These are phyloP conservation scores for Groenewaldozyma tartarivorans DNA, from an alignment of 805 yeast species.

Conservation along the genomic window DNA sequence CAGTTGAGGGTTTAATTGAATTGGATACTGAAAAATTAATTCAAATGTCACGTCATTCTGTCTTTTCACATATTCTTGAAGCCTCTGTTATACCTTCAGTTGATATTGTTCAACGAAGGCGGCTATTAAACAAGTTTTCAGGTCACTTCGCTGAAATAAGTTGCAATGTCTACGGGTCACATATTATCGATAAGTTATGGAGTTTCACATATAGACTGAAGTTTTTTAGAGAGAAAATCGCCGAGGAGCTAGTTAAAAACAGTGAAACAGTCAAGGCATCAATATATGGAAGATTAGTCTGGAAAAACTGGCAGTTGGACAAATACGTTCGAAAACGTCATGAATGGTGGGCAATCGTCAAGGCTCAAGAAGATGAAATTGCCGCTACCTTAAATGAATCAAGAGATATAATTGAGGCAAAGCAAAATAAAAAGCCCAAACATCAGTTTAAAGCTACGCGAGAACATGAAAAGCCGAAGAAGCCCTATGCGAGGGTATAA, in stretches of 20 bases:
- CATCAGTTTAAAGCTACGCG: too few relatives aligned
- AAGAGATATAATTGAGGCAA: neutral
- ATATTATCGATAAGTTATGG: constrained; percentile 81
- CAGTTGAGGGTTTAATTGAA: constrained; percentile 50
- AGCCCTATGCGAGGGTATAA: neutral
- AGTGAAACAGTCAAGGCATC: constrained; percentile 71
- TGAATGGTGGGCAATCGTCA: constrained; percentile 62
- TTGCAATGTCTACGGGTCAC: constrained; percentile 86
- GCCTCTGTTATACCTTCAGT: constrained; percentile 41
- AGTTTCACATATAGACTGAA: constrained; percentile 64
- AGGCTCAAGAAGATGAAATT: constrained; percentile 24
- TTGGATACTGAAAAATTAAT: constrained; percentile 52
- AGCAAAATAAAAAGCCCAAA: constrained; percentile 1
- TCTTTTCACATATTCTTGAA: constrained; percentile 83
- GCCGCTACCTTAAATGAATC: constrained; percentile 7
- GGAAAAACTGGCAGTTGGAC: constrained; percentile 95
- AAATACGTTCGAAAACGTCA: constrained; percentile 57
- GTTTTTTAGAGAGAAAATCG: constrained; percentile 79
- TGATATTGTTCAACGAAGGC: constrained; percentile 48
- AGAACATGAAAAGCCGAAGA: neutral
- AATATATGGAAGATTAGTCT: constrained; percentile 78
- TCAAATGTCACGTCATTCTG: constrained; percentile 81
- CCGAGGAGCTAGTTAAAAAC: constrained; percentile 48
- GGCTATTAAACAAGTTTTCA: constrained; percentile 53
- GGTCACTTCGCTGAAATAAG: constrained; percentile 51